phyloP scores from a whole-genome alignment of 305 asterid genomes.

The Solanum chacoense region DNA sequence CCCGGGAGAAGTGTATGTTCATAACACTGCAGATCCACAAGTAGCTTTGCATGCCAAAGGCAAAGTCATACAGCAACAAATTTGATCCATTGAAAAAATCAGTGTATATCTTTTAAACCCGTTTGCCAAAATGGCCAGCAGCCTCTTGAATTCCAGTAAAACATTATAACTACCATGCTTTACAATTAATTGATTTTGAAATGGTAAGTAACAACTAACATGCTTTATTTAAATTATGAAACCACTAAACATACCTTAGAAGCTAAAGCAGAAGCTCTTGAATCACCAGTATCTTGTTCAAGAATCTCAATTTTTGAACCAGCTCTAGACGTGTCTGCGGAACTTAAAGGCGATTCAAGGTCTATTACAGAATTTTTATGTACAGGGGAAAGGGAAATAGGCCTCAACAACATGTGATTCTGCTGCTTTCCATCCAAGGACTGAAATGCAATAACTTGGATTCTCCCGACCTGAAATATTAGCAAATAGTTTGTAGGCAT shows the following conservation, averaged over 20 bases:
- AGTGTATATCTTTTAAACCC: background rate
- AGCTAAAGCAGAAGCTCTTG: constrained; percentile 28
- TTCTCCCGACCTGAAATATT: constrained; percentile 74
- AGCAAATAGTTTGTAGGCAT: background rate
- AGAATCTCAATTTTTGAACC: constrained; percentile 35
- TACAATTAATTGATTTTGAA: background rate
- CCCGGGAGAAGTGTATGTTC: background rate
- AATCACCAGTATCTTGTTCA: constrained; percentile 74
- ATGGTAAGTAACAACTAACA: background rate
- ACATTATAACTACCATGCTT: background rate
- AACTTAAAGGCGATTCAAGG: constrained; percentile 58
- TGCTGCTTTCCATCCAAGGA: constrained; percentile 96
- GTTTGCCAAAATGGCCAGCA: background rate
- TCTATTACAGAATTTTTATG: constrained; percentile 47
- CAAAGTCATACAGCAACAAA: background rate
- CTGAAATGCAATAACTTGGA: constrained; percentile 94
- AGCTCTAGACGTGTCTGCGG: constrained; percentile 41
- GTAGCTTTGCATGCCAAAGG: background rate
- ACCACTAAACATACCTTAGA: constrained; percentile 40
- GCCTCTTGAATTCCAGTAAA: background rate
- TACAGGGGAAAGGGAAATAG: constrained; percentile 50
- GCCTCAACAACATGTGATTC: constrained; percentile 36
- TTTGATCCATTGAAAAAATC: background rate
- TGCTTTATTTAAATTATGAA: background rate
- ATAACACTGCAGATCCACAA: background rate